phyloP scores from a whole-genome alignment of 2,329 filamentous ascomycete species.

The Penicillium sp. region DNA sequence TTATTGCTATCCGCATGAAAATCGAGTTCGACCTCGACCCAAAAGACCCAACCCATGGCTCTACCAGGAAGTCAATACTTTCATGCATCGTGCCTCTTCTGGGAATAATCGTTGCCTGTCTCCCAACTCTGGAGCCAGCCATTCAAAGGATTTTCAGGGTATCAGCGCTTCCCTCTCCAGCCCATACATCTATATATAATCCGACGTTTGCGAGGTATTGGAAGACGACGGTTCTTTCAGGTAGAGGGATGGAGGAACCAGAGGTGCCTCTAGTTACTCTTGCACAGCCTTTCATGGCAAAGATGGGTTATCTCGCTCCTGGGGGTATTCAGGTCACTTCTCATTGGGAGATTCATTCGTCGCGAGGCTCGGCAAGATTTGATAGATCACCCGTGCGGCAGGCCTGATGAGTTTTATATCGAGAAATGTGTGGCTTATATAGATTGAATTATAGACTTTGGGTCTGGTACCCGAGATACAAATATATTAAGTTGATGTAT shows the following conservation, averaged over 20 bases:
- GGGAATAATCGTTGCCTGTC: constrained; percentile 20
- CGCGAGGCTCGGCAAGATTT: constrained; percentile 22
- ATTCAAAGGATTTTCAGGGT: constrained; percentile 7
- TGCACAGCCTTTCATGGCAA: constrained; percentile 13
- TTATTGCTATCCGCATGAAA: constrained; percentile 15
- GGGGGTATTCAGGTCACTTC: constrained; percentile 26
- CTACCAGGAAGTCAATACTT: constrained; percentile 16
- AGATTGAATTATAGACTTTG: not conserved
- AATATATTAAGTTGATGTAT: not conserved
- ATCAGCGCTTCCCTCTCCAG: constrained; percentile 2
- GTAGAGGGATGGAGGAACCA: constrained; percentile 12
- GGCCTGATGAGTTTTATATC: not conserved
- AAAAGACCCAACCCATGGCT: constrained; percentile 12
- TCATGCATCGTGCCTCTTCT: constrained; percentile 11
- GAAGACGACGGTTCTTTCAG: constrained; percentile 13
- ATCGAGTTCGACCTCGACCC: constrained; percentile 6
- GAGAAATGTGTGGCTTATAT: not conserved
- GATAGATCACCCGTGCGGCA: constrained; percentile 18
- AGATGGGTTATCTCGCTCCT: constrained; percentile 18
- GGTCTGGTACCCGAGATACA: not conserved
- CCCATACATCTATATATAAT: not conserved
- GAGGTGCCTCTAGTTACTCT: constrained; percentile 18
- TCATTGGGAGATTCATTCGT: constrained; percentile 28
- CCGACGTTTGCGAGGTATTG: constrained; percentile 13
- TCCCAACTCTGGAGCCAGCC: constrained; percentile 14